Percentiles rank a stretch among this genome's conserved stretches.
Evolutionary conservation across 2,329 filamentous ascomycete species (phyloP).

Genomic region (Botrytis sinoallii): DNA sequence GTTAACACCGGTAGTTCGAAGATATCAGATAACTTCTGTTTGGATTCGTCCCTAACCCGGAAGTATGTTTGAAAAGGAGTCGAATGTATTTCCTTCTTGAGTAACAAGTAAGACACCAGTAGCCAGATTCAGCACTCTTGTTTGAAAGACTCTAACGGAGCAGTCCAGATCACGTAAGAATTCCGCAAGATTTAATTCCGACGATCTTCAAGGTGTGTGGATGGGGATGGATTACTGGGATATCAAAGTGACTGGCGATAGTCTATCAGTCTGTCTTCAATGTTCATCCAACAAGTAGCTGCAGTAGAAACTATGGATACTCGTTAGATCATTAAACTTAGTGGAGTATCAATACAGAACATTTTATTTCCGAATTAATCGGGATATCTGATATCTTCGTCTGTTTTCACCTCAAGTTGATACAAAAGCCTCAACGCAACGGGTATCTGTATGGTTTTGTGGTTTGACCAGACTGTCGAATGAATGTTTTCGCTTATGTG

Average conservation of each 20-base stretch:
- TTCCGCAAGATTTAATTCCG: background rate
- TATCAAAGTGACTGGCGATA: background rate
- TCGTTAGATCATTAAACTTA: background rate
- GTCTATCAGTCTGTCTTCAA: background rate
- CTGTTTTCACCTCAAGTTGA: background rate
- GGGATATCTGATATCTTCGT: background rate
- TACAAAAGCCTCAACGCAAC: background rate
- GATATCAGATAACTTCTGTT: background rate
- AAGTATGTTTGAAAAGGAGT: background rate
- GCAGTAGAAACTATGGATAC: background rate
- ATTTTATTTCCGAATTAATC: background rate
- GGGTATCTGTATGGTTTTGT: background rate
- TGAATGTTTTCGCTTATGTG: background rate
- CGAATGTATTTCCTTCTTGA: background rate
- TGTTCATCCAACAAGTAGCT: background rate
- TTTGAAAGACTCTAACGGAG: background rate
- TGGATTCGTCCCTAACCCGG: background rate
- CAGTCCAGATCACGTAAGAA: constrained; percentile 8
- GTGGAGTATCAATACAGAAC: background rate
- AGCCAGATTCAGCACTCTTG: background rate
- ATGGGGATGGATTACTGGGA: background rate
- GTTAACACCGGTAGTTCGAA: background rate
- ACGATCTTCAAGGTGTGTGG: background rate
- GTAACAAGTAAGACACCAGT: background rate
- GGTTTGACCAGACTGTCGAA: background rate